phyloP scores from a whole-genome alignment of 1,139 yeast species.

The Yamadazyma epiphylla region DNA sequence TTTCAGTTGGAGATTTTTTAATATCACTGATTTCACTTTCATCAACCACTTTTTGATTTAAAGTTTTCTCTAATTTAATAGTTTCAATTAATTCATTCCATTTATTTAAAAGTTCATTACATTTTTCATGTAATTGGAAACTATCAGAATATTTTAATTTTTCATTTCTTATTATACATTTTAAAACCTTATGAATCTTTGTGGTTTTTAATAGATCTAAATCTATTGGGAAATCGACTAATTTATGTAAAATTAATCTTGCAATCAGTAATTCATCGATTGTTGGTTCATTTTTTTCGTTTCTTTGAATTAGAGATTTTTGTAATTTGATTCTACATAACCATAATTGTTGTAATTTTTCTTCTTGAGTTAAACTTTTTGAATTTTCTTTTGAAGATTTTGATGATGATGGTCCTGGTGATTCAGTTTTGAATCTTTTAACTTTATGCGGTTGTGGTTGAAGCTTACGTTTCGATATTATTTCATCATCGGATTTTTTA shows the following conservation, averaged over 20 bases:
- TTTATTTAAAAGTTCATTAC: conserved; percentile 37
- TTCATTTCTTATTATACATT: conserved; percentile 42
- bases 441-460: conserved; percentile 3
- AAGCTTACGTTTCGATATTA: conserved; percentile 7
- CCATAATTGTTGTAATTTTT: conserved; percentile 46
- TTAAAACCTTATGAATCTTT: conserved; percentile 51
- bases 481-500: conserved; percentile 14
- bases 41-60: conserved; percentile 15
- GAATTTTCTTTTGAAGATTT: conserved; percentile 2
- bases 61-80: conserved; percentile 31
- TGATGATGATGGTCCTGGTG: conserved; percentile 11
- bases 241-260: conserved; percentile 48
- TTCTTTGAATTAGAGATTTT: conserved; percentile 42
- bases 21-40: conserved; percentile 25
- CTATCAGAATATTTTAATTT: conserved; percentile 43
- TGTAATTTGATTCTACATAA: conserved; percentile 45
- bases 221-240: conserved; percentile 48
- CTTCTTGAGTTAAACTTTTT: conserved; percentile 25
- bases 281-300: conserved; percentile 41
- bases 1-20: conserved; percentile 5
- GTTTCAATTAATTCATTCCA: conserved; percentile 42
- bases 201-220: conserved; percentile 52
- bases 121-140: conserved; percentile 45
- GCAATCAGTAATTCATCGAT: conserved; percentile 55
- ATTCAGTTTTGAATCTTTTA: conserved; percentile 13